Conservation (phyloP, 2,329 filamentous ascomycete species). For the Fusarium nygamai region DNA sequence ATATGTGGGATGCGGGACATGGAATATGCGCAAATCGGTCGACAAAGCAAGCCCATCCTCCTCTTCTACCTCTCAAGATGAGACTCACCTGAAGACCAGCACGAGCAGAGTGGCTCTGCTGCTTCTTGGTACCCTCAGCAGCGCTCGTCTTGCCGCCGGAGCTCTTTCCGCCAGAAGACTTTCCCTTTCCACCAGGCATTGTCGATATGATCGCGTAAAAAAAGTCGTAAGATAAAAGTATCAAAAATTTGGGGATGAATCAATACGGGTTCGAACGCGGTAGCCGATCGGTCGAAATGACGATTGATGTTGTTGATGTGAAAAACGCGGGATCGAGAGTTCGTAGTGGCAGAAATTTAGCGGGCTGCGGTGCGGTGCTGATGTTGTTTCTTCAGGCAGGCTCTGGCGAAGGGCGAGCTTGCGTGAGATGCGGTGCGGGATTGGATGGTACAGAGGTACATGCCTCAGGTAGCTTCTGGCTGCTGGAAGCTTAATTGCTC, state of each 20-base stretch:
- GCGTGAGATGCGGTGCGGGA: conserved; percentile 5
- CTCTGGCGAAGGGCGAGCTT: conserved; percentile 31
- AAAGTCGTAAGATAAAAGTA: conserved; percentile 33
- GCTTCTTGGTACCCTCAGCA: conserved; percentile 79
- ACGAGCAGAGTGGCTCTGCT: conserved; percentile 94
- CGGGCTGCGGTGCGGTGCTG: conserved; percentile 41
- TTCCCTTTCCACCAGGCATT: conserved; percentile 92
- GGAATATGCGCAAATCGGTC: conserved; percentile 39
- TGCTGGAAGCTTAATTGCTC: neutral
- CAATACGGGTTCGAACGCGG: conserved; percentile 38
- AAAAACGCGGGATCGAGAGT: conserved; percentile 41
- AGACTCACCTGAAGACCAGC: conserved; percentile 90
- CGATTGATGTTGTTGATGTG: conserved; percentile 42
- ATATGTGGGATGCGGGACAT: conserved; percentile 41
- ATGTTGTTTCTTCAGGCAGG: conserved; percentile 43
- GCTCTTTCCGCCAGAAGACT: conserved; percentile 88
- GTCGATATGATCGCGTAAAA: conserved; percentile 44
- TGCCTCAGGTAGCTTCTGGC: conserved; percentile 32
- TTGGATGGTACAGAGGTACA: conserved; percentile 28
- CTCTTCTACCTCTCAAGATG: neutral
- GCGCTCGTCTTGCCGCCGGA: conserved; percentile 77
- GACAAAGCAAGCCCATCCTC: conserved; percentile 20
- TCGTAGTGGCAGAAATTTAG: conserved; percentile 47
- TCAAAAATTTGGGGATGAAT: conserved; percentile 26
- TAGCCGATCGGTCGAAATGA: conserved; percentile 29